These are phyloP conservation scores for Bacterosira constricta DNA, from an alignment of 108 stramenopile genomes.

Conservation along the genomic window DNA sequence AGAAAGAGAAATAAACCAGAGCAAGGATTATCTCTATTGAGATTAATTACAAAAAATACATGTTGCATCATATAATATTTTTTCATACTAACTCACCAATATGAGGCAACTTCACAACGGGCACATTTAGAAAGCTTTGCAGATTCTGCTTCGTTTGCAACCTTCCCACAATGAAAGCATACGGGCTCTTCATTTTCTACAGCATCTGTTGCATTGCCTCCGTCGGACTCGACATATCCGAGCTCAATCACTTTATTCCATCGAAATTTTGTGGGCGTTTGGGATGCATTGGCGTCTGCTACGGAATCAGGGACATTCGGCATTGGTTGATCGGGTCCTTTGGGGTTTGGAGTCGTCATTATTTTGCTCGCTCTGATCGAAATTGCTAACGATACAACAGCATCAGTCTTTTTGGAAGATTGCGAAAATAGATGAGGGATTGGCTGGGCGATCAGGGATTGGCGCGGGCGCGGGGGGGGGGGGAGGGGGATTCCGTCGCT, in stretches of 20 bases:
- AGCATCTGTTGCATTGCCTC: constrained; percentile 3
- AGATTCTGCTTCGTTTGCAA: neutral
- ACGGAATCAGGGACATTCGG: constrained; percentile 17
- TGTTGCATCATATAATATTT: too few relatives aligned
- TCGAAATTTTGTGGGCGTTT: constrained; percentile 28
- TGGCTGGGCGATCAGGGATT: too few relatives aligned
- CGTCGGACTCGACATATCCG: constrained; percentile 60
- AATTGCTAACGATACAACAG: too few relatives aligned
- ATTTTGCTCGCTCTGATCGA: too few relatives aligned
- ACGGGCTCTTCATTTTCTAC: constrained; percentile 10
- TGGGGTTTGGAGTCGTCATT: too few relatives aligned
- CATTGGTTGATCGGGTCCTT: neutral
- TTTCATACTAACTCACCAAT: constrained; percentile 62
- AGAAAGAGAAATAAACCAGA: neutral
- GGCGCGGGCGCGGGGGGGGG: too few relatives aligned
- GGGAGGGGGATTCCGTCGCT: too few relatives aligned
- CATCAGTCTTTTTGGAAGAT: too few relatives aligned
- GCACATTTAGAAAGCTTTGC: constrained; percentile 46
- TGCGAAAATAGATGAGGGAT: too few relatives aligned
- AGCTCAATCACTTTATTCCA: constrained; percentile 73
- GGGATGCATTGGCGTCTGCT: constrained; percentile 11
- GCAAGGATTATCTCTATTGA: too few relatives aligned
- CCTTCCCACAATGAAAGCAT: constrained; percentile 70
- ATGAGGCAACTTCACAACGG: constrained; percentile 71
- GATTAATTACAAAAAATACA: too few relatives aligned